Base-by-base conservation (phyloP, 2,329 filamentous ascomycete genomes). In the Elsinoe ampelina region DNA sequence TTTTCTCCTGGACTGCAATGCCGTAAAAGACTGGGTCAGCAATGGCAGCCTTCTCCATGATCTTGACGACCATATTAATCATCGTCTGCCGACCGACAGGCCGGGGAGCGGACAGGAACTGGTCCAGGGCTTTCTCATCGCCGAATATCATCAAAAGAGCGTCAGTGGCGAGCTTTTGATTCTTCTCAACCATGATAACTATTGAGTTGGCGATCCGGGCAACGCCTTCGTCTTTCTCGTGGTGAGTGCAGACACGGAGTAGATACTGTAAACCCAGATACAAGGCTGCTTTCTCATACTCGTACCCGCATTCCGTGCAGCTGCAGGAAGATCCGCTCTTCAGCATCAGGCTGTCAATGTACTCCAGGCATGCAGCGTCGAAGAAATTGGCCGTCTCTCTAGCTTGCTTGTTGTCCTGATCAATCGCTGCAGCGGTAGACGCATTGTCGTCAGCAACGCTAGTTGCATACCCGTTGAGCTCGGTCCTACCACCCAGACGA, bases 401-500 rank as follows among this genome's bases (percentile, higher is more conserved):
- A 5, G 42, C 54, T 12, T 45, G 39, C 41, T 56, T 30, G 22
- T 56, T 56, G 42, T 56, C 54, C 19, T 48, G 22, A 12, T 45
- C 22, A n/a, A 56, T 32, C 7, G 39, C 36, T 13, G 26, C 36
- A 11, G 13, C 8, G 12, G 30, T 22, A 13, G 22, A 22, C 7
- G n/a, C 26, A 13, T 32, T 19, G 17, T 34, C 39, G 22, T 36
- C 22, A 22, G 13, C 2, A 7, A 32, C 30, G 36, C 32, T 11
- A 19, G 42, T 36, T 11, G 52, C 36, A 35, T 43, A 35, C 35
- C 52, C 48, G 12, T 52, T 52, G 11, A 55, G 39, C 15, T 55
- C n/a, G 12, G 22, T 22, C 11, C 10, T 36, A 38, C 38, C 34
- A 30, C 54, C 84, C 2, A 84, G 81, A 50, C 93, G 83, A 69